Percentiles rank a stretch among this genome's conserved stretches.
phyloP scores from a whole-genome alignment of 2,329 filamentous ascomycete genomes.

The Diaporthe sp. region DNA sequence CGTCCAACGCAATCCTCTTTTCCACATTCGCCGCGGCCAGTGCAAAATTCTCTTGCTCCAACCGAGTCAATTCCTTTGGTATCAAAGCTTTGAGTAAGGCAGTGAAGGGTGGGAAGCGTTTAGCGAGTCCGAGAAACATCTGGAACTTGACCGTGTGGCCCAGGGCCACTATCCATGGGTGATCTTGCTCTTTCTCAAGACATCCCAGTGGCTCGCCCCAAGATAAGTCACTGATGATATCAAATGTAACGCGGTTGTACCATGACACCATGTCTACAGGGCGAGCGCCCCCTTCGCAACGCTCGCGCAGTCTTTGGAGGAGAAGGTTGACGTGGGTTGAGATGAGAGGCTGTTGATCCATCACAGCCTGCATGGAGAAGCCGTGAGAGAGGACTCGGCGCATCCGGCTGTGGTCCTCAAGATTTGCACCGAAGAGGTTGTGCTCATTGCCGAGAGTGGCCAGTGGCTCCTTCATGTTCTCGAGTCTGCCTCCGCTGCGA shows the following conservation, averaged over 20 bases:
- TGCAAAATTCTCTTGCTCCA: background rate
- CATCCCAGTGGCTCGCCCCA: conserved; percentile 6
- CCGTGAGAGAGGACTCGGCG: background rate
- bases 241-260: background rate
- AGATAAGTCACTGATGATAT: background rate
- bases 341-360: background rate
- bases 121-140: background rate
- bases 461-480: background rate
- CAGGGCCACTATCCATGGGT: background rate
- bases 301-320: background rate
- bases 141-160: background rate
- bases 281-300: background rate
- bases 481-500: background rate
- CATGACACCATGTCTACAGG: background rate
- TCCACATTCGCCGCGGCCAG: background rate
- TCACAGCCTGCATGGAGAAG: background rate
- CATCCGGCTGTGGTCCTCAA: background rate
- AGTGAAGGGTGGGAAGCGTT: background rate
- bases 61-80: background rate
- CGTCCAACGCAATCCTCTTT: background rate
- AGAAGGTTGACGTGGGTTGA: background rate
- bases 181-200: background rate
- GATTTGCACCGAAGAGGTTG: background rate
- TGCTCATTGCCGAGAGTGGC: background rate
- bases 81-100: background rate